Conservation (phyloP, 169 alveolate species). For the Babesia bovis region DNA sequence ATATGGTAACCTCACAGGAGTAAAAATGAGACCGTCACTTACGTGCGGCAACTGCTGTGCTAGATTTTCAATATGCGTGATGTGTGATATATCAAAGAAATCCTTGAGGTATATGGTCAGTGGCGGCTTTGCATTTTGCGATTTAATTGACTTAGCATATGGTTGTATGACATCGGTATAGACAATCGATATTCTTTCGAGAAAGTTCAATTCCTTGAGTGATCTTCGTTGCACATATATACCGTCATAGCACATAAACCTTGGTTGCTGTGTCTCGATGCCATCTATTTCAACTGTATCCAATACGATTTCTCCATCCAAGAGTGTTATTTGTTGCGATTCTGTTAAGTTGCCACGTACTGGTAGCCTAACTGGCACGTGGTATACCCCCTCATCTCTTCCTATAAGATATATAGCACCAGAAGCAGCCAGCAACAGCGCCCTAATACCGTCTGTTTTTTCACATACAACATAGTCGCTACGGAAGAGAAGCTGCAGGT, state of each 20-base stretch:
- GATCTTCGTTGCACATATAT: conserved; percentile 81
- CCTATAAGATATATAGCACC: conserved; percentile 83
- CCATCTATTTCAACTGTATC: conserved; percentile 51
- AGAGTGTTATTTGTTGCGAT: conserved; percentile 83
- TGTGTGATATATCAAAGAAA: conserved; percentile 85
- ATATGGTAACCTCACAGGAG: conserved; percentile 89
- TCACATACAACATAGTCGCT: conserved; percentile 88
- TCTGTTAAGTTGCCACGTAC: conserved; percentile 69
- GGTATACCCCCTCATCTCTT: conserved; percentile 82
- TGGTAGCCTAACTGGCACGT: conserved; percentile 79
- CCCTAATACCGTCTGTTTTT: conserved; percentile 88
- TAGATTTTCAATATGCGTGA: conserved; percentile 75
- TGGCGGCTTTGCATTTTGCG: conserved; percentile 15
- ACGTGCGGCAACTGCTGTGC: conserved; percentile 89
- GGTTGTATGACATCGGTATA: conserved; percentile 77
- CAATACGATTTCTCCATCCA: conserved; percentile 88
- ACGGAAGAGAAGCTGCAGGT: conserved; percentile 62
- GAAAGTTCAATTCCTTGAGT: conserved; percentile 72
- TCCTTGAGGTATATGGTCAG: conserved; percentile 76
- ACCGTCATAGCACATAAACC: conserved; percentile 85
- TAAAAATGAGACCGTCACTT: conserved; percentile 93
- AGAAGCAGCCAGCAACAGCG: conserved; percentile 83
- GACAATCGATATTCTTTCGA: conserved; percentile 81
- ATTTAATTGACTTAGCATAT: conserved; percentile 1
- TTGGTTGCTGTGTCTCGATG: conserved; percentile 3